Conservation (phyloP, 164 flowering plant species). For the Aristolochia californica region DNA sequence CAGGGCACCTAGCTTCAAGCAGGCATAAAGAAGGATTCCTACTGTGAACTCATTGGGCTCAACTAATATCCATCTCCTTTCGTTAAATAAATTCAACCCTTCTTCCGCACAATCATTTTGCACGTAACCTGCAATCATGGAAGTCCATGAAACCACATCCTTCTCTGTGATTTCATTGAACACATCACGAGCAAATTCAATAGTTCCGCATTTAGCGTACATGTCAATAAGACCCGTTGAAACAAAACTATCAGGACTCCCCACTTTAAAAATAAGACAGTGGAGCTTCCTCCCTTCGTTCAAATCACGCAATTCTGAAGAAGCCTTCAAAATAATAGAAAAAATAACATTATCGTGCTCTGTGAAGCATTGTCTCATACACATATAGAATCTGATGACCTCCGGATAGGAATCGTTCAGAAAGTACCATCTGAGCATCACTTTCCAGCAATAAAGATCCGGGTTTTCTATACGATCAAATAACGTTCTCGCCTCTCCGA, state of each 20-base stretch:
- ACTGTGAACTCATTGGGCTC: slow-evolving; percentile 51
- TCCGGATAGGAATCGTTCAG: slow-evolving; percentile 32
- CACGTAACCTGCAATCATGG: slow-evolving; percentile 59
- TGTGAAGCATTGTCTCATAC: slow-evolving; percentile 26
- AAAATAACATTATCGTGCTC: slow-evolving; percentile 43
- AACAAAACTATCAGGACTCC: slow-evolving; percentile 52
- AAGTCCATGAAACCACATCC: slow-evolving; percentile 68
- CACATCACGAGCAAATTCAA: slow-evolving; percentile 25
- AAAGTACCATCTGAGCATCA: slow-evolving; percentile 63
- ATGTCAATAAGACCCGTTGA: slow-evolving; percentile 48
- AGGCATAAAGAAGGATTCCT: slow-evolving; percentile 51
- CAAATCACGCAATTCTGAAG: slow-evolving; percentile 37
- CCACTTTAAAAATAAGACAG: slow-evolving; percentile 40
- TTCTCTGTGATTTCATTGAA: slow-evolving; percentile 38
- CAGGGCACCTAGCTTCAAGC: slow-evolving; percentile 43
- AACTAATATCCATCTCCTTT: slow-evolving; percentile 41
- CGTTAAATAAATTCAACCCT: slow-evolving; percentile 50
- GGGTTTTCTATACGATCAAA: slow-evolving; percentile 48
- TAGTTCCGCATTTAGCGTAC: slow-evolving; percentile 57
- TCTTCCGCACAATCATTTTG: slow-evolving; percentile 46
- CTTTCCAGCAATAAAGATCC: slow-evolving; percentile 52
- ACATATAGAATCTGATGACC: slow-evolving; percentile 31
- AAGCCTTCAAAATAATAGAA: slow-evolving; percentile 60
- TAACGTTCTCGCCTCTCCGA: slow-evolving; percentile 34
- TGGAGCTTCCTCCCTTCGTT: slow-evolving; percentile 49